Conservation (phyloP, 164 flowering plant genomes). For the Houttuynia cordata region DNA sequence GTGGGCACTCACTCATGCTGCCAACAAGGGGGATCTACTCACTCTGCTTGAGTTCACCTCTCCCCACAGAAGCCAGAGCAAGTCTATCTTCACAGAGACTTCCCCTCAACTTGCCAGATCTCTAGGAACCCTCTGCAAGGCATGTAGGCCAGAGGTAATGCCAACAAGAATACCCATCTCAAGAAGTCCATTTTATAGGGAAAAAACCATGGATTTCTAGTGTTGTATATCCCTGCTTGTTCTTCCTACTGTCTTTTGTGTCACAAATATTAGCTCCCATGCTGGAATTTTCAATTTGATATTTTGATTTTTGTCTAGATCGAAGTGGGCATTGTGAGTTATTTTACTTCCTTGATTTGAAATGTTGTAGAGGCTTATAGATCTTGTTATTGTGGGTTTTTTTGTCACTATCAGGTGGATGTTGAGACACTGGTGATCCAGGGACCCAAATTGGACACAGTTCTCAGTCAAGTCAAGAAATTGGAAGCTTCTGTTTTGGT, state of each 20-base stretch:
- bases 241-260: background rate
- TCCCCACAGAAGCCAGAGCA: slow-evolving; percentile 16
- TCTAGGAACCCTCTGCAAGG: slow-evolving; percentile 81
- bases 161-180: background rate
- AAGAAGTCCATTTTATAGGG: background rate
- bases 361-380: too few species aligned
- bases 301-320: background rate
- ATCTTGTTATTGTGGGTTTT: background rate
- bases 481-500: slow-evolving; percentile 82
- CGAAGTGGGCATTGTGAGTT: background rate
- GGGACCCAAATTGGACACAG: slow-evolving; percentile 65
- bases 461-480: slow-evolving; percentile 91
- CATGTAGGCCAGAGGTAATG: slow-evolving; percentile 71
- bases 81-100: slow-evolving; percentile 2
- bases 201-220: background rate
- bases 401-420: slow-evolving; percentile 44
- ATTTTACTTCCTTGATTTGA: slow-evolving; percentile 3
- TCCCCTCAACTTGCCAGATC: slow-evolving; percentile 48
- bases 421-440: slow-evolving; percentile 74
- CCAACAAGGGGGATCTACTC: slow-evolving; percentile 70
- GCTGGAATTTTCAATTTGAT: background rate
- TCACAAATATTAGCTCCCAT: background rate
- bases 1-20: slow-evolving; percentile 88
- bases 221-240: too few species aligned
- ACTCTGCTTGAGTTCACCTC: slow-evolving; percentile 67